phyloP scores from a whole-genome alignment of 2,329 filamentous ascomycete genomes.

The Drechslerella coelobrocha region DNA sequence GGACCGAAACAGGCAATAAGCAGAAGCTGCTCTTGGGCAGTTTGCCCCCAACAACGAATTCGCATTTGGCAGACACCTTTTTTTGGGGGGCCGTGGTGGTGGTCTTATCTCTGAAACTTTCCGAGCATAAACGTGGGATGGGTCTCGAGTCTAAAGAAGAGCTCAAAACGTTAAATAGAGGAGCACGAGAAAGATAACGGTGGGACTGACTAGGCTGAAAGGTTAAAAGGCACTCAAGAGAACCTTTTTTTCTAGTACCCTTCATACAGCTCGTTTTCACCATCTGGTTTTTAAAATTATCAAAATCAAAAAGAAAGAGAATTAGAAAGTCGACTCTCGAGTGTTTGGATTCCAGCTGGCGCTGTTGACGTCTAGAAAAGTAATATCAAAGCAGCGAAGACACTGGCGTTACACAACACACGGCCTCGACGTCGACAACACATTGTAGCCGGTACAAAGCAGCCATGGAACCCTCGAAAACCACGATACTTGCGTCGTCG shows the following conservation, averaged over 20 bases:
- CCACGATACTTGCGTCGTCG: conserved; percentile 82
- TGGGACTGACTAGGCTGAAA: conserved; percentile 10
- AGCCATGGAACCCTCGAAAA: conserved; percentile 57
- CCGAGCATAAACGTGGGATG: conserved; percentile 48
- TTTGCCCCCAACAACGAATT: background rate
- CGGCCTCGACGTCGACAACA: conserved; percentile 33
- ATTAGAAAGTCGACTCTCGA: too few relatives aligned
- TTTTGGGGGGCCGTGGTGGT: conserved; percentile 5
- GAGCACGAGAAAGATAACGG: conserved; percentile 27
- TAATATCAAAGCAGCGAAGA: too few relatives aligned
- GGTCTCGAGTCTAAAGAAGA: conserved; percentile 7
- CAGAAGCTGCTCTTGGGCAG: background rate
- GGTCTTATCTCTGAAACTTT: conserved; percentile 49
- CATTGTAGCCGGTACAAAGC: conserved; percentile 2
- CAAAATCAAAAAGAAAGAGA: too few relatives aligned
- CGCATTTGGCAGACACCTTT: background rate
- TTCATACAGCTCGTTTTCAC: background rate
- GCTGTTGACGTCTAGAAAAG: too few relatives aligned
- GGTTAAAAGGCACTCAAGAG: conserved; percentile 33
- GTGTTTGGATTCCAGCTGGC: too few relatives aligned
- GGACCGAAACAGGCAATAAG: background rate
- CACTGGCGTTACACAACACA: conserved; percentile 49
- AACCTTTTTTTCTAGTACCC: conserved; percentile 6
- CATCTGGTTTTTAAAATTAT: too few relatives aligned
- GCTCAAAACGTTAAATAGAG: conserved; percentile 45